These are phyloP conservation scores for Aspergillus cavernicola DNA, from an alignment of 495 filamentous ascomycete species.

Conservation along the genomic window DNA sequence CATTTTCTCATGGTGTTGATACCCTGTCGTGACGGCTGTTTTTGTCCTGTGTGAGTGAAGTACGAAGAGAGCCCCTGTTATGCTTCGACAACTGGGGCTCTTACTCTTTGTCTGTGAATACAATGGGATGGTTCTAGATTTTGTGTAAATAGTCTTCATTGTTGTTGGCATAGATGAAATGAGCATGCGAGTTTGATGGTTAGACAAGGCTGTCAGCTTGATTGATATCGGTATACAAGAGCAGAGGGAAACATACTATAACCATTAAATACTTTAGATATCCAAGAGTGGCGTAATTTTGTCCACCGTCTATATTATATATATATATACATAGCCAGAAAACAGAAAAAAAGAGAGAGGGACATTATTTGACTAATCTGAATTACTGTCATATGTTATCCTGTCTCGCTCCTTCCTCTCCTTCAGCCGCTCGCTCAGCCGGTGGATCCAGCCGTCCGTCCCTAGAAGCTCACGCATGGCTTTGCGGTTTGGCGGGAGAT, in stretches of 20 bases:
- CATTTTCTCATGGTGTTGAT: conserved; percentile 50
- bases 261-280: too few relatives aligned
- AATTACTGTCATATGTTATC: too few relatives aligned
- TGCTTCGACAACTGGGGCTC: too few relatives aligned
- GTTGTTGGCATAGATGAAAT: conserved; percentile 33
- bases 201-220: background rate
- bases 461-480: conserved; percentile 30
- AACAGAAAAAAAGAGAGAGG: too few relatives aligned
- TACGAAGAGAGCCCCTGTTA: background rate
- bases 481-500: conserved; percentile 31
- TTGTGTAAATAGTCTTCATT: conserved; percentile 33
- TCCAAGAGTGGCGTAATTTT: too few relatives aligned
- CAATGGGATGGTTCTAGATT: conserved; percentile 8
- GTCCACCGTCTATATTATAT: too few relatives aligned
- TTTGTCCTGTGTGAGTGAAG: background rate
- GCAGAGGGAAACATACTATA: too few relatives aligned
- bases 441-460: conserved; percentile 29
- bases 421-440: conserved; percentile 16
- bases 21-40: conserved; percentile 35
- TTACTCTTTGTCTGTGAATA: conserved; percentile 2
- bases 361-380: too few relatives aligned
- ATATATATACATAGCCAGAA: too few relatives aligned
- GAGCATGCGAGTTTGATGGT: conserved; percentile 16
- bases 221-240: too few relatives aligned
- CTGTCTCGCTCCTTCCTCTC: conserved; percentile 4